Evolutionary conservation across 176 grass and related monocot species (phyloP).

Genomic region (Leersia perrieri): DNA sequence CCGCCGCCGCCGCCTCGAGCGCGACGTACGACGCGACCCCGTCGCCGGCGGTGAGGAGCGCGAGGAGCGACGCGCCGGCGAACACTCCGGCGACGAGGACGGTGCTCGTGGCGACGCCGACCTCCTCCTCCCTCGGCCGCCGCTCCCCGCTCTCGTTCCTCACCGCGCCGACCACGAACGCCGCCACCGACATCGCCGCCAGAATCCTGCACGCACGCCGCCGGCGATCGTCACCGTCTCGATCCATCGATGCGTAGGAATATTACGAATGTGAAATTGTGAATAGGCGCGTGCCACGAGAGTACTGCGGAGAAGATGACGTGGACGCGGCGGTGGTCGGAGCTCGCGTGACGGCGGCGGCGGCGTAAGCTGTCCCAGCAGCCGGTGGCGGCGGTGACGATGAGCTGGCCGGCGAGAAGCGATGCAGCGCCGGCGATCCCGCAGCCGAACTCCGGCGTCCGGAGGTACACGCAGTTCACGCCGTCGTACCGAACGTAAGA

Average conservation of each 20-base stretch:
- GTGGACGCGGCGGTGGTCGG: background rate
- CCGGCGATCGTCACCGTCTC: background rate
- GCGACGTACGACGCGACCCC: conserved; percentile 27
- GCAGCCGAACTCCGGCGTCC: conserved; percentile 25
- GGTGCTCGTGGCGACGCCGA: background rate
- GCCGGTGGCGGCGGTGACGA: conserved; percentile 22
- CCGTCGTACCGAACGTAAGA: conserved; percentile 26
- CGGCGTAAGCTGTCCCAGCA: too few relatives aligned
- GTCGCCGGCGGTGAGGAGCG: background rate
- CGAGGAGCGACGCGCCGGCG: background rate
- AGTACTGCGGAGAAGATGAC: background rate
- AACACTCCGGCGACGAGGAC: conserved; percentile 15
- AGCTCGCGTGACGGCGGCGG: background rate
- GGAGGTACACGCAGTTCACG: conserved; percentile 6
- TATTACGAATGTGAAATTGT: background rate
- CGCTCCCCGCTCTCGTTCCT: conserved; percentile 1
- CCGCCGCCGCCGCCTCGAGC: background rate
- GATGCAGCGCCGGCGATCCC: background rate
- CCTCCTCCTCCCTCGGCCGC: background rate
- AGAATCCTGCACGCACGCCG: background rate
- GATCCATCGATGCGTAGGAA: background rate
- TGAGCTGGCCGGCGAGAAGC: conserved; percentile 9
- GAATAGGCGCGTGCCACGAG: conserved; percentile 4
- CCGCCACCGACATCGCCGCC: background rate
- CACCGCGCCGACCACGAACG: conserved; percentile 15